Conservation (phyloP, 2,329 filamentous ascomycete species). For the Botryotinia convoluta region DNA sequence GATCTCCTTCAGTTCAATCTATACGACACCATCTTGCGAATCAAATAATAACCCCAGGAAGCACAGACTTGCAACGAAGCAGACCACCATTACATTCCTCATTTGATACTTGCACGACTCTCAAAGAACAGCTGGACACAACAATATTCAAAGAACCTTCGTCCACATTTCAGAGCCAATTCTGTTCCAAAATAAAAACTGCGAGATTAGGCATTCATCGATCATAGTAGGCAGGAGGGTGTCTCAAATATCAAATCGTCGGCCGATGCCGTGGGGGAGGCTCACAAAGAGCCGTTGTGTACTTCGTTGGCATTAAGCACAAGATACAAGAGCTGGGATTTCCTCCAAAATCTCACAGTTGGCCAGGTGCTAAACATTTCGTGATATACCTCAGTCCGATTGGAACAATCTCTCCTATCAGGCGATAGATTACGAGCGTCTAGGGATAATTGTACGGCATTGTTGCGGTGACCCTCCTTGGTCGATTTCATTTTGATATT, state of each 20-base stretch:
- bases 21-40: not conserved
- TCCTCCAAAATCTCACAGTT: not conserved
- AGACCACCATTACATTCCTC: slow-evolving; percentile 4
- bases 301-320: slow-evolving; percentile 16
- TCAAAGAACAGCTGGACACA: not conserved
- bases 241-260: slow-evolving; percentile 4
- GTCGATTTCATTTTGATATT: not conserved
- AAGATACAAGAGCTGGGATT: not conserved
- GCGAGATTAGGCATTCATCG: not conserved
- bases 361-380: not conserved
- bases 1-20: not conserved
- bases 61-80: not conserved
- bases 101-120: slow-evolving; percentile 4
- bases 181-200: not conserved
- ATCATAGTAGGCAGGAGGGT: slow-evolving; percentile 4
- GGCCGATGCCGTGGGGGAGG: slow-evolving; percentile 22
- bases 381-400: not conserved
- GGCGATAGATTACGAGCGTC: not conserved
- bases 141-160: not conserved
- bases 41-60: not conserved
- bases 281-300: slow-evolving; percentile 18
- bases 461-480: not conserved
- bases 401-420: no score
- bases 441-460: not conserved
- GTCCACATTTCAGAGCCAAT: not conserved